phyloP scores from a whole-genome alignment of 2,329 filamentous ascomycete species.

The Phoma herbarum region DNA sequence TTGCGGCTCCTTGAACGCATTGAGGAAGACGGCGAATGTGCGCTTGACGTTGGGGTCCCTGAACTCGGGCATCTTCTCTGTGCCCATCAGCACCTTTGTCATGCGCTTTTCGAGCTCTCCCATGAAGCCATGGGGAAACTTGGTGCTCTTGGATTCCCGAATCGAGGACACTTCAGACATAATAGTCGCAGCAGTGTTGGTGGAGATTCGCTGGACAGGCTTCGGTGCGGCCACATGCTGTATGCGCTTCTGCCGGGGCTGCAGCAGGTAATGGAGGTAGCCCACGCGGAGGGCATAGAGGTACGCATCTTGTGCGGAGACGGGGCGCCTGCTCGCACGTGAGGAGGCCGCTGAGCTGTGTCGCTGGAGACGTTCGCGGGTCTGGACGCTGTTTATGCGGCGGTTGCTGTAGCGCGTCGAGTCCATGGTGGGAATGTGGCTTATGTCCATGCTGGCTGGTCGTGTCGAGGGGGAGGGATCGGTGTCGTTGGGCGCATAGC shows the following conservation, averaged over 20 bases:
- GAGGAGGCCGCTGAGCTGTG: conserved; percentile 40
- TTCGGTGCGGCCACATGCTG: conserved; percentile 77
- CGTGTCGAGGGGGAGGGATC: conserved; percentile 8
- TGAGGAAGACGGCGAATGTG: conserved; percentile 94
- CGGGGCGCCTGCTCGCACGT: conserved; percentile 47
- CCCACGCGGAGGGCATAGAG: conserved; percentile 89
- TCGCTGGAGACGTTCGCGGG: conserved; percentile 52
- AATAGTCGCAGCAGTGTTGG: conserved; percentile 80
- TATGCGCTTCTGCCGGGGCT: conserved; percentile 87
- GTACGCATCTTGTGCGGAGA: conserved; percentile 79
- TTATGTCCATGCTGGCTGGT: conserved; percentile 4
- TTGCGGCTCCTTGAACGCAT: conserved; percentile 85
- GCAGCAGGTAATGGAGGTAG: conserved; percentile 90
- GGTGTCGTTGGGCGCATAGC: conserved; percentile 38
- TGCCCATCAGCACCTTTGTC: conserved; percentile 80
- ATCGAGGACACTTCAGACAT: conserved; percentile 78
- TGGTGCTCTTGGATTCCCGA: conserved; percentile 73
- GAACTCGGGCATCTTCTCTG: conserved; percentile 85
- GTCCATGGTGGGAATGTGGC: conserved; percentile 36
- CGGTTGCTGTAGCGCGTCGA: conserved; percentile 45
- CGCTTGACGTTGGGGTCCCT: conserved; percentile 90
- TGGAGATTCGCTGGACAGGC: conserved; percentile 72
- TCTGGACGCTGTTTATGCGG: conserved; percentile 55
- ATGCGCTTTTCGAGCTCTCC: conserved; percentile 78
- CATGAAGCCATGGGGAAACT: conserved; percentile 76